Evolutionary conservation across 139 green algal genomes (phyloP).

Genomic region (Tetraselmis striata): DNA sequence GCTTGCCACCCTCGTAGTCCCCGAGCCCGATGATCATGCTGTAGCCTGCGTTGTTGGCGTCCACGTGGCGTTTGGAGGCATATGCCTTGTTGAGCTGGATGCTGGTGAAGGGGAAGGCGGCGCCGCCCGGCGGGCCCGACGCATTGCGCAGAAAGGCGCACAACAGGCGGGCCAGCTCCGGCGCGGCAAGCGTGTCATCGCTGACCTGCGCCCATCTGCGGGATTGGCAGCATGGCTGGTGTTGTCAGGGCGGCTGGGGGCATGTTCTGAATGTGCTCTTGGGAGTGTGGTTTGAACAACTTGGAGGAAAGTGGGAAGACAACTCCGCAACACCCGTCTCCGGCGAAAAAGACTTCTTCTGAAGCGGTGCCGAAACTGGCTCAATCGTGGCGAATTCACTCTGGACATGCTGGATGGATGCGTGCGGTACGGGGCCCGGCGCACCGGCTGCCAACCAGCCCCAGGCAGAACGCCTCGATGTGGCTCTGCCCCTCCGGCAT

Average conservation of each 20-base stretch:
- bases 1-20: background rate
- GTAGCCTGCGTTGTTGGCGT: background rate
- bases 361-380: too few species aligned
- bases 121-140: too few species aligned
- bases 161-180: background rate
- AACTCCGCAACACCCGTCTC: too few species aligned
- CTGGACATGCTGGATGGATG: too few species aligned
- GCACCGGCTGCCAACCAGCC: background rate
- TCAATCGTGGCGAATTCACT: too few species aligned
- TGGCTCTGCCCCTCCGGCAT: background rate
- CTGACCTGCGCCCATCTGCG: background rate
- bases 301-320: too few species aligned
- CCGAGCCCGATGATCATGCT: background rate
- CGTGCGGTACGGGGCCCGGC: too few species aligned
- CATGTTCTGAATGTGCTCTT: too few species aligned
- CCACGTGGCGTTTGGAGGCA: background rate
- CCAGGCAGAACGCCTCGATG: background rate
- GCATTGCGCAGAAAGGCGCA: background rate
- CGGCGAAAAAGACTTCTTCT: too few species aligned
- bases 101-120: background rate
- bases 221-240: too few species aligned
- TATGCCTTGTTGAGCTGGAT: background rate
- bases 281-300: too few species aligned
- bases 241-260: too few species aligned
- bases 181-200: background rate